Base-by-base conservation (phyloP, 192 early-diverging fungal species). In the Phycomyces blakesleeanus region DNA sequence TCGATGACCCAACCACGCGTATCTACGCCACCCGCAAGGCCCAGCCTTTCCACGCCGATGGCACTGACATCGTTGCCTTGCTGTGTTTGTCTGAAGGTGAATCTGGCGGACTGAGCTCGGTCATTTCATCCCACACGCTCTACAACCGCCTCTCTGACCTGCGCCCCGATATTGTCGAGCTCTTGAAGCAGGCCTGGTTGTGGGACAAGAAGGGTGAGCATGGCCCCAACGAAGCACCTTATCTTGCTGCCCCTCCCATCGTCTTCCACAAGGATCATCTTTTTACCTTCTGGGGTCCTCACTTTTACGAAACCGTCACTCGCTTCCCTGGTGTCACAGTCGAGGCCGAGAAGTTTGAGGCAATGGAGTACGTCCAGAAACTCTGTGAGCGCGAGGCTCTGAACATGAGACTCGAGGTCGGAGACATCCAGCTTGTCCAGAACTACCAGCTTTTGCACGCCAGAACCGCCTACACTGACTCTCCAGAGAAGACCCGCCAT, bases 41-140 rank as follows among this genome's bases (percentile, higher is more conserved):
- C 6, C 75, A 76, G 56, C 75, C 72, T 37, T 76, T 76, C 53
- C 75, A 76, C 20, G 68, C 66, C 1, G 75, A 76, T 44, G 67
- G 64, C 25, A 62, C 72, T 18, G 75, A 76, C 47, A 16, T 76
- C 21, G 75, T 76, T 39, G 75, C 55, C 21, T 53, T 76, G 7
- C 53, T 76, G 21, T 76, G 75, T 34, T 47, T 76, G 20, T 50
- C 55, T 10, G 61, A 69, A 42, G 73, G 67, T 26, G 12, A 55
- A 5, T 57, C 75, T 25, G 75, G 75, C 16, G 75, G 75, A 15
- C 26, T 58, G 34, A 70, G 67, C 16, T 75, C 67, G 0, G 54
- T 76, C 14, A 65, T 74, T 21, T 76, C 75, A 10, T 76, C 75
- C 16, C 75, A 75, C 34, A 76, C 75, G 4, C 57, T 76, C n/a